Percentiles rank a stretch among this genome's conserved stretches.
These are phyloP conservation scores for Cyanidioschyzon merolae DNA, from an alignment of 23 red algal genomes.

Conservation along the genomic window DNA sequence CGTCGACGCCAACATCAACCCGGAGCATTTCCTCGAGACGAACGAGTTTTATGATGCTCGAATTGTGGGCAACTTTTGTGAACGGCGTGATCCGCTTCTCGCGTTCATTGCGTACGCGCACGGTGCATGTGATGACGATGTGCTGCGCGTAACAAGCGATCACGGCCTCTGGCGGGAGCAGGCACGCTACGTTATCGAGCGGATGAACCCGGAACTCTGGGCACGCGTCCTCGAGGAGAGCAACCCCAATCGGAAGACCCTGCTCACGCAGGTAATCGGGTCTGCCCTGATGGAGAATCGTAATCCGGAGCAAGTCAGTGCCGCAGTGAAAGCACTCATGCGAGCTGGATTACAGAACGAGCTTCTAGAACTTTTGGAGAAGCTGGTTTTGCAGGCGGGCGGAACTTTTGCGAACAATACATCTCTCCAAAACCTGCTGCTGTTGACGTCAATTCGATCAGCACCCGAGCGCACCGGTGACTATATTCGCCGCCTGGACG, in stretches of 20 bases:
- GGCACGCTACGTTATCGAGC: constrained; percentile 83
- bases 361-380: constrained; percentile 92
- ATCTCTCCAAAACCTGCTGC: constrained; percentile 90
- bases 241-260: constrained; percentile 59
- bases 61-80: constrained; percentile 85
- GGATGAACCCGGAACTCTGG: constrained; percentile 63
- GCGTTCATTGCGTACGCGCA: constrained; percentile 77
- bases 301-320: constrained; percentile 64
- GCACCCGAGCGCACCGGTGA: constrained; percentile 57
- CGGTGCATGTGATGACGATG: constrained; percentile 82
- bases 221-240: constrained; percentile 57
- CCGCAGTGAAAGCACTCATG: constrained; percentile 93
- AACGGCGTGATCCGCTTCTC: constrained; percentile 86
- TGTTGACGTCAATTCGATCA: constrained; percentile 85
- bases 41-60: constrained; percentile 92
- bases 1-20: constrained; percentile 91
- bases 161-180: constrained; percentile 84
- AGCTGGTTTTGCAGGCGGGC: constrained; percentile 67
- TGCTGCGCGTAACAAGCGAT: constrained; percentile 64
- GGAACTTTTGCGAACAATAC: constrained; percentile 73
- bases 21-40: constrained; percentile 94
- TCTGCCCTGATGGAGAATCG: constrained; percentile 58
- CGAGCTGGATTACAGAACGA: constrained; percentile 71
- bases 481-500: constrained; percentile 81
- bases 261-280: constrained; percentile 77